phyloP scores from a whole-genome alignment of 2,329 filamentous ascomycete species.

The Alternaria ventricosa region DNA sequence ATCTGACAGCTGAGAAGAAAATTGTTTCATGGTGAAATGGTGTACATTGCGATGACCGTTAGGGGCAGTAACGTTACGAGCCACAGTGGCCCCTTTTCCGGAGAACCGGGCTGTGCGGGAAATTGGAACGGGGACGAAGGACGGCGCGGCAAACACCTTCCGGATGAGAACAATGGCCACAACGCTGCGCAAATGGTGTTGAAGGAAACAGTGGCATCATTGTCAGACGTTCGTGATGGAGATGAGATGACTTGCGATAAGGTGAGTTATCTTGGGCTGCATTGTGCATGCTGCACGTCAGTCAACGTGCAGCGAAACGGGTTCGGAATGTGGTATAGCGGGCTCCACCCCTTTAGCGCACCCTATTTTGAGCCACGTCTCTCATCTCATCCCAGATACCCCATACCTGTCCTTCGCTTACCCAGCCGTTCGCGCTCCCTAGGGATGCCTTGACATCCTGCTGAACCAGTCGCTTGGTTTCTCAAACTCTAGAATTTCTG shows the following conservation, averaged over 20 bases:
- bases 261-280: constrained; percentile 1
- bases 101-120: constrained; percentile 14
- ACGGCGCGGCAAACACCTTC: constrained; percentile 1
- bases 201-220: background rate
- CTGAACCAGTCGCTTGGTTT: background rate
- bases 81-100: constrained; percentile 15
- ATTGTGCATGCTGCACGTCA: constrained; percentile 12
- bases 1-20: background rate
- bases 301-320: constrained; percentile 12
- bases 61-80: constrained; percentile 1
- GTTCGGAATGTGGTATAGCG: constrained; percentile 6
- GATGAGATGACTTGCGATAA: background rate
- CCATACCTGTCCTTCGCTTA: background rate
- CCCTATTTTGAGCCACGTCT: constrained; percentile 1
- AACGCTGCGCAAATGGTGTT: background rate
- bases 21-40: background rate
- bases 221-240: background rate
- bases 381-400: background rate
- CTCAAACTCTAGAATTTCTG: background rate
- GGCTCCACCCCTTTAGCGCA: constrained; percentile 6
- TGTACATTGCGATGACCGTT: constrained; percentile 1
- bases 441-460: background rate
- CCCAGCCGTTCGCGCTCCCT: background rate
- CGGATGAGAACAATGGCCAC: background rate
- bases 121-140: constrained; percentile 9